These are phyloP conservation scores for Gossypium sturtianum DNA, from an alignment of 345 rosid species.

Conservation along the genomic window DNA sequence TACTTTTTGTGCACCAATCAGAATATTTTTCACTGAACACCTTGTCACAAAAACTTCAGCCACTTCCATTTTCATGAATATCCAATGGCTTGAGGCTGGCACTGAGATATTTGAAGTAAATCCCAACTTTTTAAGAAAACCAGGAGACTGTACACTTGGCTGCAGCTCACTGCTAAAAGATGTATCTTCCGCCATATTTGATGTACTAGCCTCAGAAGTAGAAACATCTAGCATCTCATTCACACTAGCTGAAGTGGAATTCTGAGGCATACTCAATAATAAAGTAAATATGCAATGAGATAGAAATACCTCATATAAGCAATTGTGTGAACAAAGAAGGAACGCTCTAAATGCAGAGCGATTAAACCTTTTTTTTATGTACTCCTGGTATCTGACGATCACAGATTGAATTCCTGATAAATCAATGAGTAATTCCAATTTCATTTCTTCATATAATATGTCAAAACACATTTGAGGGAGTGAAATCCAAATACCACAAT, in stretches of 20 bases:
- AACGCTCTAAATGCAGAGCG: constrained; percentile 31
- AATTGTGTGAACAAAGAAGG: constrained; percentile 39
- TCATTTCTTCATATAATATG: constrained; percentile 48
- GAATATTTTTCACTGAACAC: constrained; percentile 41
- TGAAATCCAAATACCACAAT: constrained; percentile 59
- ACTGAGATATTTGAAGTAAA: constrained; percentile 30
- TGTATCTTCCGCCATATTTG: constrained; percentile 23
- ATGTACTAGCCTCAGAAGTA: constrained; percentile 11
- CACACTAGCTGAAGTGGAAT: constrained; percentile 24
- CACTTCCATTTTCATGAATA: constrained; percentile 41
- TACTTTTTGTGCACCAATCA: constrained; percentile 42
- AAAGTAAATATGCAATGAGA: constrained; percentile 48
- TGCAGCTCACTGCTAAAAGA: constrained; percentile 29
- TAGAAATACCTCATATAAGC: constrained; percentile 56
- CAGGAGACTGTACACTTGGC: constrained; percentile 30
- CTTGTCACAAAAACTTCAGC: constrained; percentile 47
- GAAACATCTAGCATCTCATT: constrained; percentile 28
- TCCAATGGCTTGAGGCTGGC: constrained; percentile 33
- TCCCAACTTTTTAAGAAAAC: constrained; percentile 32
- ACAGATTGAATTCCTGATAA: constrained; percentile 41
- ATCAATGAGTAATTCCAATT: constrained; percentile 34
- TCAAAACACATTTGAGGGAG: constrained; percentile 37
- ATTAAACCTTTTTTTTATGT: constrained; percentile 39
- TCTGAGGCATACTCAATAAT: constrained; percentile 35
- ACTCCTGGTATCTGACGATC: constrained; percentile 44